Conservation (phyloP, 148 eudicot species). For the Heliamphora exappendiculata region DNA sequence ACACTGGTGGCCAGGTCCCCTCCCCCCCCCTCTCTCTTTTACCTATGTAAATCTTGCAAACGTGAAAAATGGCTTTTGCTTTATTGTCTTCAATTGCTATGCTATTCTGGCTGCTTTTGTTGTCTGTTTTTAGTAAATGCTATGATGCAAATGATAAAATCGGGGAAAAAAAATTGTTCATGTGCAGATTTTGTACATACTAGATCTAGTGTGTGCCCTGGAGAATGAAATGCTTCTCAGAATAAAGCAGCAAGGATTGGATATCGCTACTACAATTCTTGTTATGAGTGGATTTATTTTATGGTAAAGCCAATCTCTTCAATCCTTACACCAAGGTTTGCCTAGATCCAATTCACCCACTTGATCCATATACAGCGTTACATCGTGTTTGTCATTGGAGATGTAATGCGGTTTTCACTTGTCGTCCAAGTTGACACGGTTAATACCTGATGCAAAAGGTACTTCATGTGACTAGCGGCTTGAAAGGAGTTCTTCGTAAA, state of each 20-base stretch:
- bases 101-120: background rate
- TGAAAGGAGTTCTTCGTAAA: slow-evolving; percentile 30
- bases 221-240: slow-evolving; percentile 78
- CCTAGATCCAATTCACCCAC: background rate
- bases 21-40: background rate
- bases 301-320: background rate
- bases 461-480: no score
- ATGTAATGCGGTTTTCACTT: slow-evolving; percentile 5
- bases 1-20: slow-evolving; percentile 96
- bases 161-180: no score
- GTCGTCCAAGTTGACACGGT: slow-evolving; percentile 61
- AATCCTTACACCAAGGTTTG: no score
- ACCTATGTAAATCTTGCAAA: background rate
- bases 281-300: slow-evolving; percentile 39
- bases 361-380: background rate
- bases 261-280: slow-evolving; percentile 71
- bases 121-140: background rate
- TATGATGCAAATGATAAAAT: background rate
- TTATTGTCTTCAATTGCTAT: background rate
- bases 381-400: background rate
- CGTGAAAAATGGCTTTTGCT: background rate
- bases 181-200: slow-evolving; percentile 80
- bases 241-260: slow-evolving; percentile 73
- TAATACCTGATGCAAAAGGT: slow-evolving; percentile 94
- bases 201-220: slow-evolving; percentile 95